Percentiles rank a stretch among this genome's conserved stretches.
Conservation (phyloP, 169 alveolate genomes). For the Eimeria falciformis region DNA sequence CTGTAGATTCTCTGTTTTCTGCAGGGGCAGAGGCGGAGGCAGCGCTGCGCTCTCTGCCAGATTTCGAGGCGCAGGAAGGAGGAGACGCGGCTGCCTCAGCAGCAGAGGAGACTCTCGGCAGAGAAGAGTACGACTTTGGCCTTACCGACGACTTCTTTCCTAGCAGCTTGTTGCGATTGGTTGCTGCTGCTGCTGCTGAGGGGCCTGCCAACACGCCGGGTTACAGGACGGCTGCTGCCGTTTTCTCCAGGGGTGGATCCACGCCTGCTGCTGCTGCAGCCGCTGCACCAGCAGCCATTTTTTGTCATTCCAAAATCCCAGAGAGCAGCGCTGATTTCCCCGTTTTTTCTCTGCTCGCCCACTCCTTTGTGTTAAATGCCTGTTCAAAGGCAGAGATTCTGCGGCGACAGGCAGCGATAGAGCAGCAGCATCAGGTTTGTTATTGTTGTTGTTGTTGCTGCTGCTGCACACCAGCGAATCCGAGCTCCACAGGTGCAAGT, state of each 20-base stretch:
- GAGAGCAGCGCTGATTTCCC: neutral
- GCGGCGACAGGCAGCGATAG: constrained; percentile 28
- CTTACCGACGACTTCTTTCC: neutral
- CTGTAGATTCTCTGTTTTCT: neutral
- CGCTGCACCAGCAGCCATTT: neutral
- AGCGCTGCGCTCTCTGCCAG: neutral
- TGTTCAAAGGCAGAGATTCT: constrained; percentile 50
- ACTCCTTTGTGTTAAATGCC: constrained; percentile 63
- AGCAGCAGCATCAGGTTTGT: constrained; percentile 52
- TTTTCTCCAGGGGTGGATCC: neutral
- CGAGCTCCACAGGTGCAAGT: too few species aligned
- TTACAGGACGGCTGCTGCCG: constrained; percentile 20
- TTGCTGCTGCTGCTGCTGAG: neutral
- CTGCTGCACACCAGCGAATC: too few species aligned
- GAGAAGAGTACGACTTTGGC: neutral
- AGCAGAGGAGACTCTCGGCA: neutral
- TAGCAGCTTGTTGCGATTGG: neutral
- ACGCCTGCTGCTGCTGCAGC: constrained; percentile 25
- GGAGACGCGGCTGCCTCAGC: constrained; percentile 3
- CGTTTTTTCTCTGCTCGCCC: constrained; percentile 50
- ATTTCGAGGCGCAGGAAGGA: neutral
- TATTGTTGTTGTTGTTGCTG: neutral
- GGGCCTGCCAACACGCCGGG: neutral
- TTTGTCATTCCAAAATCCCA: neutral
- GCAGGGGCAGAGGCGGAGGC: neutral